These are phyloP conservation scores for Penicillium crustosum DNA, from an alignment of 2,329 filamentous ascomycete species.

Conservation along the genomic window DNA sequence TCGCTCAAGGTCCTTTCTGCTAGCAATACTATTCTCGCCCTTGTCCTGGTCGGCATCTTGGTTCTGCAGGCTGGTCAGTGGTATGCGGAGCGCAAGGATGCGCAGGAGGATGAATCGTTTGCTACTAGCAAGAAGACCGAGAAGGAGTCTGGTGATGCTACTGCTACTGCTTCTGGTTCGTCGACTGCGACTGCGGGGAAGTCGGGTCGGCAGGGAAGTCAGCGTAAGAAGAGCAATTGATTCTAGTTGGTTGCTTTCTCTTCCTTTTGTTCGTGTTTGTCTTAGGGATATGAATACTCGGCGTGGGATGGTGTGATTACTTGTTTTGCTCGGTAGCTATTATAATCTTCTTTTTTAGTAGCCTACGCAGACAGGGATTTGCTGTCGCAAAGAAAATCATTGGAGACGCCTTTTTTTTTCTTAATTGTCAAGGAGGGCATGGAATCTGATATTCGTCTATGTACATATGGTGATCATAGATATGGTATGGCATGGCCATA, in stretches of 20 bases:
- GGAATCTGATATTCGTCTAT: constrained; percentile 9
- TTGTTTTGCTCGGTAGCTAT: background rate
- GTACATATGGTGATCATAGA: constrained; percentile 18
- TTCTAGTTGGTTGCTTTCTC: constrained; percentile 1
- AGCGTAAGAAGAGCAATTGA: constrained; percentile 30
- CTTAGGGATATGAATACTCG: background rate
- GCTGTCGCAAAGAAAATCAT: constrained; percentile 1
- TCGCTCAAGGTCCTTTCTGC: constrained; percentile 86
- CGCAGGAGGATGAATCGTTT: constrained; percentile 70
- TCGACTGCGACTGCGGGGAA: constrained; percentile 13
- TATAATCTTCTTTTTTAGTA: background rate
- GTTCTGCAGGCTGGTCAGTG: constrained; percentile 95
- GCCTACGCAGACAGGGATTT: background rate
- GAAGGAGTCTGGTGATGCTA: constrained; percentile 4
- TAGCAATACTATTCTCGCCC: constrained; percentile 91
- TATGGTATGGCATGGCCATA: constrained; percentile 13
- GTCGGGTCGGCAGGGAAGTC: constrained; percentile 18
- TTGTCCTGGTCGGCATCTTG: constrained; percentile 87
- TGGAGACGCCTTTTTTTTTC: background rate
- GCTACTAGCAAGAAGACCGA: constrained; percentile 43
- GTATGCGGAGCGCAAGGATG: constrained; percentile 95
- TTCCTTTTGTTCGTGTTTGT: background rate
- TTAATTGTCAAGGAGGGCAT: background rate
- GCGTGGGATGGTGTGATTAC: background rate
- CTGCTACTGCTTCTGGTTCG: constrained; percentile 9